These are phyloP conservation scores for Triticum turgidum DNA, from an alignment of 176 grass and related monocot genomes.

Conservation along the genomic window DNA sequence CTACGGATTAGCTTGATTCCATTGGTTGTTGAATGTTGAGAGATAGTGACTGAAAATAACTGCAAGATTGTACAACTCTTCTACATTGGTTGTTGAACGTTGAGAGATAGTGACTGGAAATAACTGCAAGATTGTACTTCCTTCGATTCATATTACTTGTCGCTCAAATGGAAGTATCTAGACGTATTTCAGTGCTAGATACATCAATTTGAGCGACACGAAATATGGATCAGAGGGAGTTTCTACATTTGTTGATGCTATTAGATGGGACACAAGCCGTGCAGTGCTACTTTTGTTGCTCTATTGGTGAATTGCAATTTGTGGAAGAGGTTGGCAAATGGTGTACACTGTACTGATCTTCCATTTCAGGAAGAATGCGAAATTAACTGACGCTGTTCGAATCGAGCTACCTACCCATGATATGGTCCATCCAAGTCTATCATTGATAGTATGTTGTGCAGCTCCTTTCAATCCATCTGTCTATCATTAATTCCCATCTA, in stretches of 20 bases:
- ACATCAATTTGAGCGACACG: too few species aligned
- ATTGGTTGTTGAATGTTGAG: constrained; percentile 33
- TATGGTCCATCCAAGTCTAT: not conserved
- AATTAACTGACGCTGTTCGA: not conserved
- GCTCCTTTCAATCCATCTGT: not conserved
- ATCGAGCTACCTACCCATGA: not conserved
- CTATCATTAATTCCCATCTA: not conserved
- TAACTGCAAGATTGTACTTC: too few species aligned
- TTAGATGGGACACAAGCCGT: not conserved
- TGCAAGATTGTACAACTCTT: constrained; percentile 16
- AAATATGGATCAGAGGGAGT: too few species aligned
- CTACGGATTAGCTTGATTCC: constrained; percentile 22
- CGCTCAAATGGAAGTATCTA: too few species aligned
- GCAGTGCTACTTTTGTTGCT: constrained; percentile 14
- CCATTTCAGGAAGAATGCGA: not conserved
- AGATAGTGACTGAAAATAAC: constrained; percentile 18
- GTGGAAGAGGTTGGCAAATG: constrained; percentile 7
- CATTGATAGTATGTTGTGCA: not conserved
- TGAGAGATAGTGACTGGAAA: too few species aligned
- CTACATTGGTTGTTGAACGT: too few species aligned
- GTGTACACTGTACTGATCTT: not conserved
- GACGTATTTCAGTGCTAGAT: too few species aligned
- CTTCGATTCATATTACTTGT: too few species aligned
- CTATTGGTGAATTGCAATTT: not conserved
- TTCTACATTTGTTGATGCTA: constrained; percentile 14